A percentile compares a stretch with the other conserved stretches of the same genome.
phyloP scores from a whole-genome alignment of 257 asterid species.

The Solanum pinnatisectum region DNA sequence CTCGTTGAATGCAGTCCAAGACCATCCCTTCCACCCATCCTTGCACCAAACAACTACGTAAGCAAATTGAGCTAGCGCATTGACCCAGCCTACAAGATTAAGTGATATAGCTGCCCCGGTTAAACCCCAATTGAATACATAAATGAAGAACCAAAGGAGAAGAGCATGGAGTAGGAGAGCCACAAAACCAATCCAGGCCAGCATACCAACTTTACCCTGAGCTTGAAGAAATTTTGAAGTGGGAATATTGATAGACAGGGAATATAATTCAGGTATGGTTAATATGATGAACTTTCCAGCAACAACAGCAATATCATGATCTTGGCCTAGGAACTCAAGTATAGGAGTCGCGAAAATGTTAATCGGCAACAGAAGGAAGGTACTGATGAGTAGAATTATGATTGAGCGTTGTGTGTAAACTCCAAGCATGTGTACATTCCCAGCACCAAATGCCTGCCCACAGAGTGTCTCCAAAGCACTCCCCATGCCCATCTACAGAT shows the following conservation, averaged over 20 bases:
- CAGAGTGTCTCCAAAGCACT: conserved; percentile 89
- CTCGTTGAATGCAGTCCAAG: conserved; percentile 46
- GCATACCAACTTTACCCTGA: conserved; percentile 61
- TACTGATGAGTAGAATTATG: conserved; percentile 36
- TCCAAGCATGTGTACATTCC: conserved; percentile 72
- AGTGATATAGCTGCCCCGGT: conserved; percentile 54
- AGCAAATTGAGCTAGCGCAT: conserved; percentile 40
- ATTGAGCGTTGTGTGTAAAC: conserved; percentile 73
- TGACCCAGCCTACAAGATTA: conserved; percentile 44
- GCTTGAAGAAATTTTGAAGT: conserved; percentile 73
- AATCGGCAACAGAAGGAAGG: conserved; percentile 41
- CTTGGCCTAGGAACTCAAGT: conserved; percentile 58
- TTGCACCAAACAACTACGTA: conserved; percentile 69
- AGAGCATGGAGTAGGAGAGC: conserved; percentile 30
- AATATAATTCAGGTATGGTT: conserved; percentile 52
- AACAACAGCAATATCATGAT: conserved; percentile 36
- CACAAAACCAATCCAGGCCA: conserved; percentile 46
- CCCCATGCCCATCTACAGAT: conserved; percentile 78
- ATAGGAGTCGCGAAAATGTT: conserved; percentile 64
- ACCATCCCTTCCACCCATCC: conserved; percentile 87
- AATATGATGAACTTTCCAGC: conserved; percentile 53
- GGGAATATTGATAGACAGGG: conserved; percentile 53
- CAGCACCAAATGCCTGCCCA: conserved; percentile 85
- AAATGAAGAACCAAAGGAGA: conserved; percentile 50
- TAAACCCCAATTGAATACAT: conserved; percentile 46